Evolutionary conservation across 495 filamentous ascomycete genomes (phyloP).

Genomic region (Collariella sp.): DNA sequence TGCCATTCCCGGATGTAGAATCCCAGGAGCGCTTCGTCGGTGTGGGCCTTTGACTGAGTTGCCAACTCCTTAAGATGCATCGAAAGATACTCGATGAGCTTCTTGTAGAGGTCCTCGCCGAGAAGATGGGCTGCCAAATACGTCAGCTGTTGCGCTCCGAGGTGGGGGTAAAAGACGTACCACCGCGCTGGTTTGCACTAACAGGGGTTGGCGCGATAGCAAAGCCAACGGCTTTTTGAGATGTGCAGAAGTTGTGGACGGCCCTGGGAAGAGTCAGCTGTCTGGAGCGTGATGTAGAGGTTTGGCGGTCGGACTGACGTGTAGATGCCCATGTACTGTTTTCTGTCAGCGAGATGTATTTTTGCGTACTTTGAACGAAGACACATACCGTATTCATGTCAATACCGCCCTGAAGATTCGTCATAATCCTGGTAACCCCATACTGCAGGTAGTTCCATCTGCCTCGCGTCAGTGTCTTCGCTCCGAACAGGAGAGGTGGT

Average conservation of each 20-base stretch:
- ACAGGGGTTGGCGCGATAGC: conserved; percentile 23
- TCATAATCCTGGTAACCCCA: conserved; percentile 89
- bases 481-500: neutral
- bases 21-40: conserved; percentile 81
- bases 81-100: conserved; percentile 75
- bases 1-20: conserved; percentile 98
- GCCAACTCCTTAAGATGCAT: conserved; percentile 61
- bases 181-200: conserved; percentile 61
- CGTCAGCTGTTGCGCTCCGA: conserved; percentile 9
- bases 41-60: conserved; percentile 60
- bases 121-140: conserved; percentile 67
- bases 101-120: conserved; percentile 91
- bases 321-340: conserved; percentile 90
- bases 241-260: conserved; percentile 98
- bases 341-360: conserved; percentile 5
- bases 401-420: conserved; percentile 77
- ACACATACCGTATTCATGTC: conserved; percentile 75
- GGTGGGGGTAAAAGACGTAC: conserved; percentile 38
- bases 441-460: conserved; percentile 86
- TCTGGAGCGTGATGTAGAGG: neutral
- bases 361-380: neutral
- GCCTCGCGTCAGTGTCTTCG: conserved; percentile 17
- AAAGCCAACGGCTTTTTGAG: conserved; percentile 72
- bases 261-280: conserved; percentile 48
- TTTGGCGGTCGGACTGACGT: conserved; percentile 50